A percentile compares a stretch with the other conserved stretches of the same genome.
These are phyloP conservation scores for Fonsecaea monophora DNA, from an alignment of 2,329 filamentous ascomycete genomes.

Conservation along the genomic window DNA sequence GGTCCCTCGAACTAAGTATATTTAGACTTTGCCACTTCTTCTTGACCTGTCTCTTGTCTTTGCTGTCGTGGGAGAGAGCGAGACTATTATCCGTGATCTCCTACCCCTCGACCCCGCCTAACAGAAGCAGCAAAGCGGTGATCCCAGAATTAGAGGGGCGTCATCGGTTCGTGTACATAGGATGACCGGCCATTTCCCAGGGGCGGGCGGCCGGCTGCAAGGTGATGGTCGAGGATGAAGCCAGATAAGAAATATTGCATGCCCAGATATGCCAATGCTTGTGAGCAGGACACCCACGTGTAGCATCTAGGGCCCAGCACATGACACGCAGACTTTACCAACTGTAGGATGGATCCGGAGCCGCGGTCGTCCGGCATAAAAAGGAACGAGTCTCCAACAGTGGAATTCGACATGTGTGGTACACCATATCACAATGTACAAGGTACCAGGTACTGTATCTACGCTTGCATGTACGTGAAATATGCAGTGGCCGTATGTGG, in stretches of 20 bases:
- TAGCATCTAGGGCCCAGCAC: background rate
- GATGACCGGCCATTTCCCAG: conserved; percentile 20
- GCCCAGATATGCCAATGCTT: conserved; percentile 19
- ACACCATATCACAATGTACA: background rate
- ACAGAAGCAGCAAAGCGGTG: background rate
- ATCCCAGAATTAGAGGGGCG: conserved; percentile 5
- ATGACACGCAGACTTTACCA: background rate
- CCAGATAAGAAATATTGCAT: background rate
- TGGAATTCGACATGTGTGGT: background rate
- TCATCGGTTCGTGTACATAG: background rate
- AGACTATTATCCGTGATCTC: conserved; percentile 5
- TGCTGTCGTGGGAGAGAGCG: background rate
- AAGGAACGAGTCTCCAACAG: background rate
- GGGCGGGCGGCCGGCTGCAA: background rate
- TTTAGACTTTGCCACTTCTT: background rate
- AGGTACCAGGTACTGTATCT: background rate
- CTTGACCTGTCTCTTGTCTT: background rate
- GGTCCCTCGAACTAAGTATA: background rate
- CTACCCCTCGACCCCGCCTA: conserved; percentile 11
- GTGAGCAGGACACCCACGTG: conserved; percentile 15
- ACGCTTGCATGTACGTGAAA: background rate
- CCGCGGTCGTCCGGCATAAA: background rate
- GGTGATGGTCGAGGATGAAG: conserved; percentile 6
- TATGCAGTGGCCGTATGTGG: background rate
- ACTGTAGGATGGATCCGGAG: background rate